These are phyloP conservation scores for Tetracentron sinense DNA, from an alignment of 164 flowering plant genomes.

Conservation along the genomic window DNA sequence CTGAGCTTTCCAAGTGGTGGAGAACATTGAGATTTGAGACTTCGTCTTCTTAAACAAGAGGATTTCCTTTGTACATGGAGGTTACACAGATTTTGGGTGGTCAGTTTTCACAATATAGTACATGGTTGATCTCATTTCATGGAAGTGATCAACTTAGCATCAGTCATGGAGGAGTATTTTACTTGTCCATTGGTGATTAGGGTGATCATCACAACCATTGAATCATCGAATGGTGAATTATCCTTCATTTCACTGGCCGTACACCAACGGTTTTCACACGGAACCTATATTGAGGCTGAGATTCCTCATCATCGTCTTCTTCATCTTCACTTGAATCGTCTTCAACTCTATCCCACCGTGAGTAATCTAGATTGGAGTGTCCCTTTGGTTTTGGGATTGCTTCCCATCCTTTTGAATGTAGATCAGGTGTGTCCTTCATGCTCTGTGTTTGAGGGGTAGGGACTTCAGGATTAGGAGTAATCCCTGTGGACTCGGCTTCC, in stretches of 20 bases:
- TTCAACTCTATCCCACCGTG: slow-evolving; percentile 84
- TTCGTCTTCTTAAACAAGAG: not conserved
- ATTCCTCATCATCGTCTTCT: slow-evolving; percentile 63
- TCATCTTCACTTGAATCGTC: slow-evolving; percentile 81
- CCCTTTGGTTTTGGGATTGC: slow-evolving; percentile 90
- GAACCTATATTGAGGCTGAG: slow-evolving; percentile 74
- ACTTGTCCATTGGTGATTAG: not conserved
- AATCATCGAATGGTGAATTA: not conserved
- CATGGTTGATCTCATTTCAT: not conserved
- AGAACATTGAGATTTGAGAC: too few relatives aligned
- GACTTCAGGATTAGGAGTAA: slow-evolving; percentile 14
- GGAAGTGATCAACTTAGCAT: not conserved
- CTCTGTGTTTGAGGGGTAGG: slow-evolving; percentile 17
- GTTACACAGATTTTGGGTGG: not conserved
- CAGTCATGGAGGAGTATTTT: not conserved
- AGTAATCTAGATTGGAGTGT: slow-evolving; percentile 82
- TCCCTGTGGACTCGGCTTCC: slow-evolving; percentile 14
- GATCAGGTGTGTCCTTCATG: slow-evolving; percentile 21
- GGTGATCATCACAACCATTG: slow-evolving; percentile 2
- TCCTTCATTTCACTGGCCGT: slow-evolving; percentile 55
- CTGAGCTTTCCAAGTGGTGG: too few relatives aligned
- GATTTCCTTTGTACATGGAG: not conserved
- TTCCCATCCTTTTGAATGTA: slow-evolving; percentile 59
- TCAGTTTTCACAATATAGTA: not conserved
- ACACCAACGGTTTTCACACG: slow-evolving; percentile 82